phyloP scores from a whole-genome alignment of 768 basidiomycete species.

The Phanerochaete carnosa region DNA sequence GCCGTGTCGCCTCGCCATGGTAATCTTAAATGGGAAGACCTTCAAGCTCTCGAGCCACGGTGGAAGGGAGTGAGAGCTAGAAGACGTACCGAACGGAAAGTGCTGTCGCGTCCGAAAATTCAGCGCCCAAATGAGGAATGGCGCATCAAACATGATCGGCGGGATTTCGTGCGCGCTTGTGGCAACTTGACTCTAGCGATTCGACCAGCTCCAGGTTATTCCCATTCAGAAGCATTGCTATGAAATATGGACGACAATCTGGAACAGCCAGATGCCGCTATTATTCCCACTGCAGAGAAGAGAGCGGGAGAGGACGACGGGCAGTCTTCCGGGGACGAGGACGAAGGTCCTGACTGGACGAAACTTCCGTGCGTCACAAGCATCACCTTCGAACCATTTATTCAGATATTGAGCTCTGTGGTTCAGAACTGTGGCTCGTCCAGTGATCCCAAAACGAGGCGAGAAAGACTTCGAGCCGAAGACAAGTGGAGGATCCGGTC shows the following conservation, averaged over 20 bases:
- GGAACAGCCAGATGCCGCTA: slow-evolving; percentile 37
- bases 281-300: slow-evolving; percentile 29
- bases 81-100: background rate
- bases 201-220: background rate
- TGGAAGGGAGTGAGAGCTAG: background rate
- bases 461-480: slow-evolving; percentile 97
- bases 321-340: slow-evolving; percentile 70
- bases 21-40: background rate
- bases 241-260: slow-evolving; percentile 59
- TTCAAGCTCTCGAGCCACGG: too few relatives aligned
- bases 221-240: background rate
- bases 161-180: background rate
- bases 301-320: slow-evolving; percentile 40
- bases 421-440: slow-evolving; percentile 37
- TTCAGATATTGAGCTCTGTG: background rate
- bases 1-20: slow-evolving; percentile 5
- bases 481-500: slow-evolving; percentile 56
- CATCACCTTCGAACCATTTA: background rate
- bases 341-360: slow-evolving; percentile 79
- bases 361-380: slow-evolving; percentile 54
- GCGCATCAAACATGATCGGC: slow-evolving; percentile 4
- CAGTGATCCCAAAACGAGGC: slow-evolving; percentile 90
- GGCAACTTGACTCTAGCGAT: background rate
- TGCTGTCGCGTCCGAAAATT: background rate
- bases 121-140: background rate